phyloP scores from a whole-genome alignment of 2,329 filamentous ascomycete species.

The Colletotrichum camelliae region DNA sequence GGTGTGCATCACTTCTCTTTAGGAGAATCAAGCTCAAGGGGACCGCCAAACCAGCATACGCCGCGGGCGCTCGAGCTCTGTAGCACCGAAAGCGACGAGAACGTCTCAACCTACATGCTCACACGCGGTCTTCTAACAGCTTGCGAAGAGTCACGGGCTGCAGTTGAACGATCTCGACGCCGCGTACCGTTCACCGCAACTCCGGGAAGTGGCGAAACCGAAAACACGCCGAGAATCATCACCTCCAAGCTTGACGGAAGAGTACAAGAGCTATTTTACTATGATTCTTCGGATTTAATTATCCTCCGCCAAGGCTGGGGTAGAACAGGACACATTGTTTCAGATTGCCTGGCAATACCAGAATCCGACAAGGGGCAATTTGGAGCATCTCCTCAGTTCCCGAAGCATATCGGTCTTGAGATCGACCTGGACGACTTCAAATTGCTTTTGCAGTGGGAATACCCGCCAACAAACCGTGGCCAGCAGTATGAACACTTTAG shows the following conservation, averaged over 20 bases:
- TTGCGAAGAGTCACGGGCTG: not conserved
- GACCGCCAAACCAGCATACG: no score
- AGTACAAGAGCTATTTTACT: not conserved
- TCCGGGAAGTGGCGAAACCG: no score
- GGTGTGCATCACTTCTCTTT: not conserved
- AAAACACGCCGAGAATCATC: not conserved
- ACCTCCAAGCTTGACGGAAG: not conserved
- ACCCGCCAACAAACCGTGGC: not conserved
- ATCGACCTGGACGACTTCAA: not conserved
- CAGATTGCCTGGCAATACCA: fast-evolving
- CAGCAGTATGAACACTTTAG: not conserved
- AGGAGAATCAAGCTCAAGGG: not conserved
- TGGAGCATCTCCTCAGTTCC: not conserved
- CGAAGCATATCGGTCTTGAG: not conserved
- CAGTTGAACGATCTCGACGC: not conserved
- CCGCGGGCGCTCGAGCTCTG: not conserved
- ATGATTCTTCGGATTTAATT: not conserved
- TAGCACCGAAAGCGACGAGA: not conserved
- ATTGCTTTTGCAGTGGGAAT: not conserved
- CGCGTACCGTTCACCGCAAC: not conserved
- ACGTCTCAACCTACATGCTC: not conserved
- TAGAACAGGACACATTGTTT: not conserved
- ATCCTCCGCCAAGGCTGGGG: not conserved
- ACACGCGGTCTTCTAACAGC: not conserved
- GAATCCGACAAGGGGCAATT: not conserved